A percentile compares a stretch with the other conserved stretches of the same genome.
These are phyloP conservation scores for Pseudozyma thailandica DNA, from an alignment of 1,284 basidiomycete species.

Conservation along the genomic window DNA sequence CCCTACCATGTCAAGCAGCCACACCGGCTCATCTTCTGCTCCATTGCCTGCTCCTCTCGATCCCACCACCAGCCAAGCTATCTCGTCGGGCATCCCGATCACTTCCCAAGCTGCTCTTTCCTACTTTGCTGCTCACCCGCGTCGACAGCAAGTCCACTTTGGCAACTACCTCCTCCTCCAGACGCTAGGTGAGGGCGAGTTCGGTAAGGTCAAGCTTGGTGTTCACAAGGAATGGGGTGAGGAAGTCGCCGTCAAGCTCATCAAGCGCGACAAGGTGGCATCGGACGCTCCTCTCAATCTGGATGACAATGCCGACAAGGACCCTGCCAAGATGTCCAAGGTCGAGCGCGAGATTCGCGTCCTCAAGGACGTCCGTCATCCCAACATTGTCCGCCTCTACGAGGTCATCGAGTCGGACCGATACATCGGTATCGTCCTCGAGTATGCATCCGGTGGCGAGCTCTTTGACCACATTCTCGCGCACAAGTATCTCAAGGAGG, in stretches of 20 bases:
- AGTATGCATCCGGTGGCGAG: conserved; percentile 95
- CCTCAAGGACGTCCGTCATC: conserved; percentile 89
- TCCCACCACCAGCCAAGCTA: conserved; percentile 52
- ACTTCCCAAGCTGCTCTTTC: conserved; percentile 65
- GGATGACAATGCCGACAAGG: conserved; percentile 45
- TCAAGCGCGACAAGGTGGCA: conserved; percentile 91
- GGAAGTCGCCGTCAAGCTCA: conserved; percentile 99
- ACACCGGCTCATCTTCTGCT: conserved; percentile 6
- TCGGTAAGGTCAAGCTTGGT: conserved; percentile 98
- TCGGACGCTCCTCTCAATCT: conserved; percentile 70
- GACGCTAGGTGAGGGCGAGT: conserved; percentile 86
- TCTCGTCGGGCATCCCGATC: conserved; percentile 60
- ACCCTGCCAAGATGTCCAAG: conserved; percentile 83
- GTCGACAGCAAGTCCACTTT: conserved; percentile 68
- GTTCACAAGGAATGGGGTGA: conserved; percentile 92
- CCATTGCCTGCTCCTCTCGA: conserved; percentile 31
- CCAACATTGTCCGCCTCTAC: conserved; percentile 97
- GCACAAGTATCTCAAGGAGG: conserved; percentile 94
- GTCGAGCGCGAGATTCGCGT: conserved; percentile 98
- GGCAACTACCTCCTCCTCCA: conserved; percentile 67
- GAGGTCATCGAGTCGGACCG: conserved; percentile 99
- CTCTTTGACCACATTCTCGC: conserved; percentile 99
- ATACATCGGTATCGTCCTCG: conserved; percentile 99
- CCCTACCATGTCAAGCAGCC: conserved; percentile 52
- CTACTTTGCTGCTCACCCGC: conserved; percentile 67